A percentile compares a stretch with the other conserved stretches of the same genome.
Evolutionary conservation across 106 monocot genomes (phyloP).

Genomic region (Triglochin maritima): DNA sequence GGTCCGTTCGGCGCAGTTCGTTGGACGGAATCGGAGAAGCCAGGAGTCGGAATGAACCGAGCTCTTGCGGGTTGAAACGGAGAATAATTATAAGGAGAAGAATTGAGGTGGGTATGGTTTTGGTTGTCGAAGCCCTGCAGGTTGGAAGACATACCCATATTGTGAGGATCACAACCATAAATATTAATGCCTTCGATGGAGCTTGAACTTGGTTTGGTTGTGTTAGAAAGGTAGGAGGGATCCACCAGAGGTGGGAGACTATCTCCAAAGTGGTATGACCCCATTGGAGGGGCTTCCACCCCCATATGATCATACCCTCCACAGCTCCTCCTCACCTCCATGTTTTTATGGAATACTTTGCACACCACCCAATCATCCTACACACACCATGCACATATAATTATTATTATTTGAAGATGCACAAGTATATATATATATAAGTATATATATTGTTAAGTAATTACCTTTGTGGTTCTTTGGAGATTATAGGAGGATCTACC

Average conservation of each 20-base stretch:
- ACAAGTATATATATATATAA: not conserved
- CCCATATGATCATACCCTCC: not conserved
- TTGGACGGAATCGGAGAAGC: not conserved
- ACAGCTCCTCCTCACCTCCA: not conserved
- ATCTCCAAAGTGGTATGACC: not conserved
- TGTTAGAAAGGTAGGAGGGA: not conserved
- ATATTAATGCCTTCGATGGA: not conserved
- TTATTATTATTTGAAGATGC: too few species aligned
- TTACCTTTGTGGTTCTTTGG: not conserved
- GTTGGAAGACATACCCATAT: not conserved
- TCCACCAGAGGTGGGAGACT: conserved; percentile 4
- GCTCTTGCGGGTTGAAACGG: too few species aligned
- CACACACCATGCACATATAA: conserved; percentile 3
- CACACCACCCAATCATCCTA: conserved; percentile 25
- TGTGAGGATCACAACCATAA: not conserved
- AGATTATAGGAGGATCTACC: conserved; percentile 28
- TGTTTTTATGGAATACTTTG: conserved; percentile 20
- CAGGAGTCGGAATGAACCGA: too few species aligned
- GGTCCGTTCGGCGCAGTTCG: not conserved
- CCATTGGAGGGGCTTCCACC: not conserved
- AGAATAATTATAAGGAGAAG: not conserved
- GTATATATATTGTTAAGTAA: not conserved
- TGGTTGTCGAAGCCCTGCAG: not conserved
- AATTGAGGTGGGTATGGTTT: not conserved
- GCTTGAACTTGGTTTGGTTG: not conserved